Conservation (phyloP, 257 asterid species). For the Misopates orontium region DNA sequence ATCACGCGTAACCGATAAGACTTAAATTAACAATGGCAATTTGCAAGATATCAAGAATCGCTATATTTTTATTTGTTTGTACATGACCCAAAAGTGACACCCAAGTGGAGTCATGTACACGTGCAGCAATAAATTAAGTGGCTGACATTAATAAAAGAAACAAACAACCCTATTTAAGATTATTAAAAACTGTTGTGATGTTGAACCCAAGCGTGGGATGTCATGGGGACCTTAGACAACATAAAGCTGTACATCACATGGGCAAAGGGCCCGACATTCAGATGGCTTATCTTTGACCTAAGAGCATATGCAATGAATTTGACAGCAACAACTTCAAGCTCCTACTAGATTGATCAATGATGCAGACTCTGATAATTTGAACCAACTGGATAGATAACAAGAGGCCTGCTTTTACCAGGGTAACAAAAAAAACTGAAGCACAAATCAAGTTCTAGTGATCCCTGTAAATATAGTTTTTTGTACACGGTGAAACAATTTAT, state of each 20-base stretch:
- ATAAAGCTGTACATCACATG: slow-evolving; percentile 8
- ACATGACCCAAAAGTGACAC: neutral
- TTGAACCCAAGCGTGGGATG: slow-evolving; percentile 18
- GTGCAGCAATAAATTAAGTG: slow-evolving; percentile 11
- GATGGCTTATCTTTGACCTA: neutral
- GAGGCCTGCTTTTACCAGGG: neutral
- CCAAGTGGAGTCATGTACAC: slow-evolving; percentile 3
- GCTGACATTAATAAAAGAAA: neutral
- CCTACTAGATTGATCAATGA: neutral
- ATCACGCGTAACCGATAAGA: no score
- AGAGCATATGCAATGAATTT: neutral
- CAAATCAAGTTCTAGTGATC: neutral
- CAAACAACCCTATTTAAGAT: neutral
- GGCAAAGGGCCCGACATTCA: slow-evolving; percentile 1
- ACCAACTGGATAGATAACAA: slow-evolving; percentile 20
- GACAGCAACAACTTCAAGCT: neutral
- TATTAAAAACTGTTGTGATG: neutral
- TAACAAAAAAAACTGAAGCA: slow-evolving; percentile 9
- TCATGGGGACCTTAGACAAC: neutral
- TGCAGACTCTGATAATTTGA: slow-evolving; percentile 11
- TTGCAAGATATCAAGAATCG: no score
- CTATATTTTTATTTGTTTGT: no score
- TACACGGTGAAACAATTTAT: slow-evolving; percentile 14
- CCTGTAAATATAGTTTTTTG: neutral
- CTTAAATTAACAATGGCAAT: no score